Evolutionary conservation across 495 filamentous ascomycete genomes (phyloP).

Genomic region (Sporormia fimetaria): DNA sequence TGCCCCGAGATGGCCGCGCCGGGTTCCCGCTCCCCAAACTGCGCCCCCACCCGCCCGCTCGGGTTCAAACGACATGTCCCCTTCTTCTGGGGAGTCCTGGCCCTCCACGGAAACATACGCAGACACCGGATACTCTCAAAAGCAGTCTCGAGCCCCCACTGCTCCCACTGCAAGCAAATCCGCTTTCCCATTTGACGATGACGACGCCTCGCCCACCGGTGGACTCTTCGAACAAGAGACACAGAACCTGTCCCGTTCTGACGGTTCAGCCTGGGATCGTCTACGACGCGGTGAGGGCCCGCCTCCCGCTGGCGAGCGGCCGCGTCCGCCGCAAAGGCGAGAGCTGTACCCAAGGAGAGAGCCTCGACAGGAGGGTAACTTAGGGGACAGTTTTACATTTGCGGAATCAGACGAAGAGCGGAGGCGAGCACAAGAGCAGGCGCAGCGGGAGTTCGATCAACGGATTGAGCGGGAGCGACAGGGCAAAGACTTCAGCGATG

Average conservation of each 20-base stretch:
- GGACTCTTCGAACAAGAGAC: slow-evolving; percentile 14
- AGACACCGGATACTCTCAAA: neutral
- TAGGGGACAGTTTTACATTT: slow-evolving; percentile 35
- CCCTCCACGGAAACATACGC: neutral
- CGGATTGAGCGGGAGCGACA: slow-evolving; percentile 37
- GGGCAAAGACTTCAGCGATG: slow-evolving; percentile 19
- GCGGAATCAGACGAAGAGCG: slow-evolving; percentile 32
- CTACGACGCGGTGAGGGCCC: slow-evolving; percentile 12
- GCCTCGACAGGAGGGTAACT: slow-evolving; percentile 6
- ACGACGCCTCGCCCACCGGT: slow-evolving; percentile 12
- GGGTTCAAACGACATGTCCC: slow-evolving; percentile 6
- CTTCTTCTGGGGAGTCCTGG: neutral
- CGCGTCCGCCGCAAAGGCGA: neutral
- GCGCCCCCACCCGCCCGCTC: neutral
- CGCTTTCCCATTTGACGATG: slow-evolving; percentile 3
- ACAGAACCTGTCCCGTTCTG: slow-evolving; percentile 4
- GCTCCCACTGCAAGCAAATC: neutral
- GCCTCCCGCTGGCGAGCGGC: slow-evolving; percentile 1
- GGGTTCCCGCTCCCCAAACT: neutral
- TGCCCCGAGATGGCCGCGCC: neutral
- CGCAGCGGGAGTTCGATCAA: slow-evolving; percentile 44
- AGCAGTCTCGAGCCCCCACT: neutral
- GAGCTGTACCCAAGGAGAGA: slow-evolving; percentile 4
- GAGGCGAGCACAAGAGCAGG: slow-evolving; percentile 34
- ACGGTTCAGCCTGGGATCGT: slow-evolving; percentile 22